Base-by-base conservation (phyloP, 2,329 filamentous ascomycete species). In the Diaporthe batatas region DNA sequence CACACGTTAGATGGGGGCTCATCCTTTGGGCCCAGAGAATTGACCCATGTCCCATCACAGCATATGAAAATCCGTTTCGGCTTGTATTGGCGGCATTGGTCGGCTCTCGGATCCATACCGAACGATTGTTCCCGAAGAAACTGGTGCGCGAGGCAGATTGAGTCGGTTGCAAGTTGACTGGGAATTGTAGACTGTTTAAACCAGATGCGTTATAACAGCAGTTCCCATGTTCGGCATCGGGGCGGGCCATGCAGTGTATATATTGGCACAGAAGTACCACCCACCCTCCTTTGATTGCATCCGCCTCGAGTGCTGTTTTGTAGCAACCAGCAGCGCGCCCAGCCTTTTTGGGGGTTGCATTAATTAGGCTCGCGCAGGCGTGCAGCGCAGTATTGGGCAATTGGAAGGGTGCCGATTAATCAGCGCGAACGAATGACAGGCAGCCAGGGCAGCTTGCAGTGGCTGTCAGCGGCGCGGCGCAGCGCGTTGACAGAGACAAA, bases 1-100 rank as follows among this genome's bases (percentile, higher is more conserved):
- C 14, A 65, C 57, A 80, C 79, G 67, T 80, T 80, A 65, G 79
- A 80, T 7, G 77, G 78, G 1, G 79, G 79, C 23, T 78, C 75
- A 11, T 49, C 70, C 36, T 74, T 44, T 18, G 39, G 32, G 36
- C 67, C 79, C n/a, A 80, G 32, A 11, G 79, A 79, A 68, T 81
- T 79, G 76, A 79, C 78, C 80, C 80, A 82, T 0, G 80, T 81
- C 25, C 80, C 80, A 68, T 82, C 80, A 62, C 80, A 81, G 51
- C 79, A 81, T 21, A 80, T 68, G 29, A 82, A 76, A 32, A 81
- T 74, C 1, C 79, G 77, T 72, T 81, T 81, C 4, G 73, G 55
- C 5, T 29, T 67, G 25, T 55, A 59, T 21, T 49, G 42, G 11
- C 32, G 21, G n/a, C 21, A 29, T 12, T 58, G 70, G 14, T 11